Evolutionary conservation across 2,329 filamentous ascomycete genomes (phyloP), one percentile per base, ranked within the genome.

Genomic region (Cylindrodendrum hubeiense): DNA sequence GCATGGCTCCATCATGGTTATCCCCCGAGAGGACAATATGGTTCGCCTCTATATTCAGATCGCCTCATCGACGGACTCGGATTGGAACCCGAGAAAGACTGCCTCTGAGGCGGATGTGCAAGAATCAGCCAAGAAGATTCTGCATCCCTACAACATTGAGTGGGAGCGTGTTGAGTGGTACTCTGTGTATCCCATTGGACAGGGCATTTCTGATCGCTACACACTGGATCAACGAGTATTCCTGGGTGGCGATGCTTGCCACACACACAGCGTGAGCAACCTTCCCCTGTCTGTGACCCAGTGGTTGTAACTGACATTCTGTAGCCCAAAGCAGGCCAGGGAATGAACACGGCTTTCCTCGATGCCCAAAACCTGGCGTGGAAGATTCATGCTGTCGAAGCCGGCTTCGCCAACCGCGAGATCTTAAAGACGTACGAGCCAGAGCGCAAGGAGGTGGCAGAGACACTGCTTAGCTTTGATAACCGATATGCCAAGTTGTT

Each of bases 341-440:
- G 91, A 30, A 94, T 94, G 92, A 94, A 94, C 74, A 92, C 91
- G 0, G 91, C 91, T 4, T 93, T 94, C 80, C 83, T 92, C 55
- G 92, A 95, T 71, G 94, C 94, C 1, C 88, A 94, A 65, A 98
- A 98, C 79, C 85, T 98, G 43, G 95, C 95, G 8, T 98, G 95
- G 95, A 98, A 98, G 83, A 93, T 98, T 55, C 95, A 97, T 77
- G 90, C 93, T 37, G 95, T 98, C 10, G 94, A 97, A 77, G 86
- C 87, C 26, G 94, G 94, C 13, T 93, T 97, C 71, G 93, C 94
- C 1, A 82, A 90, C 30, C 91, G 93, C 66, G 87, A 88, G 3
- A 85, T 96, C 19, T 86, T 98, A 54, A 88, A 90, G 67, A 96
- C 95, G 0, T 98, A 98, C 78, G 93, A 98, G 81, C 85, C 87